Evolutionary conservation across 208 protist genomes (phyloP).

Genomic region (Giardia muris): DNA sequence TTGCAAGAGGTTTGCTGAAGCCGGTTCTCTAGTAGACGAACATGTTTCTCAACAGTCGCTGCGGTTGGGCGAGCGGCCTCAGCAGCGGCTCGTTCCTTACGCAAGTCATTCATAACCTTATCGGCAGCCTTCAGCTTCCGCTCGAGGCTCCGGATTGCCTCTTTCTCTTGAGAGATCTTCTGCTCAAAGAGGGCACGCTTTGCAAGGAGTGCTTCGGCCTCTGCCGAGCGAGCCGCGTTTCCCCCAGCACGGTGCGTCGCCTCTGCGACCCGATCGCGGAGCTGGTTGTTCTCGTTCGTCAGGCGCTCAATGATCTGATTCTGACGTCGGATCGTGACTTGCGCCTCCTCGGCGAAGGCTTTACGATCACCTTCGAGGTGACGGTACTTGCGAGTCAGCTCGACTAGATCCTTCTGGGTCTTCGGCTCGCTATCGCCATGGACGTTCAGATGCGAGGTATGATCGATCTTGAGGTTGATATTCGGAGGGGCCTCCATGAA

Average conservation of each 20-base stretch:
- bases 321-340: not conserved
- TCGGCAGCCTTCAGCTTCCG: not conserved
- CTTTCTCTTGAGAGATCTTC: conserved; percentile 15
- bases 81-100: not conserved
- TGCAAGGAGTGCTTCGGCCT: not conserved
- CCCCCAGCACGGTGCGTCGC: not conserved
- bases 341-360: not conserved
- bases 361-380: not conserved
- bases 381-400: not conserved
- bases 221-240: not conserved
- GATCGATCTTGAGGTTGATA: not conserved
- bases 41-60: not conserved
- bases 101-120: not conserved
- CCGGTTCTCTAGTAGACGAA: not conserved
- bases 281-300: not conserved
- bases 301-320: not conserved
- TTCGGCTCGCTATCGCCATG: not conserved
- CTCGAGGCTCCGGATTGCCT: not conserved
- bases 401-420: not conserved
- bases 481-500: not conserved
- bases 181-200: not conserved
- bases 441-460: not conserved
- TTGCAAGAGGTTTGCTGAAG: not conserved
- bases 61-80: not conserved
- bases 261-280: not conserved